Evolutionary conservation across 306 rosid genomes (phyloP).

Genomic region (Urtica urens): DNA sequence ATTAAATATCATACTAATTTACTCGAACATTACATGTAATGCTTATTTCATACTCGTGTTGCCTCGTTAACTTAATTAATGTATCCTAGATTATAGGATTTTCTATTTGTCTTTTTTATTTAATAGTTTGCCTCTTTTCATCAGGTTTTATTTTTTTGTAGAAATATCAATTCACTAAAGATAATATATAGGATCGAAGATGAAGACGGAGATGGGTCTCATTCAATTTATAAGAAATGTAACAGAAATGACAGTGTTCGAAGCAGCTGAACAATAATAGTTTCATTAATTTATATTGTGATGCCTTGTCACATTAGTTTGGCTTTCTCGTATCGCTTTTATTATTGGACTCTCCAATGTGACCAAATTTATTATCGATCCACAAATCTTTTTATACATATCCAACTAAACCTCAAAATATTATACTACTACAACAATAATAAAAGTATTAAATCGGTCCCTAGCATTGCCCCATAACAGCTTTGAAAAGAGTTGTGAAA

Average conservation of each 20-base stretch:
- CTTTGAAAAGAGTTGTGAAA: slow-evolving; percentile 11
- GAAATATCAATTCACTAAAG: no score
- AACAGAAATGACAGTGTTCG: neutral
- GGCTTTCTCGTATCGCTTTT: slow-evolving; percentile 9
- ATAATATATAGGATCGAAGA: no score
- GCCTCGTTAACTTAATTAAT: no score
- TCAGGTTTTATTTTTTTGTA: no score
- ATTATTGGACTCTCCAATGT: slow-evolving; percentile 7
- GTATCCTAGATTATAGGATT: no score
- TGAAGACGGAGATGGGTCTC: no score
- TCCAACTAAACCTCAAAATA: slow-evolving; percentile 8
- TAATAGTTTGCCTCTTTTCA: no score
- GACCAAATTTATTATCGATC: slow-evolving; percentile 1
- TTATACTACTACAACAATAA: slow-evolving; percentile 3
- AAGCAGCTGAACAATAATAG: neutral
- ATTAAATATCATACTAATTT: no score
- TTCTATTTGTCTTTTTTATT: no score
- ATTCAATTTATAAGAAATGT: no score
- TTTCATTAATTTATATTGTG: neutral
- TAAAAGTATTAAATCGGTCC: neutral
- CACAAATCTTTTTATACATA: neutral
- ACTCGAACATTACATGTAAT: no score
- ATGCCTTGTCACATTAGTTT: slow-evolving; percentile 15
- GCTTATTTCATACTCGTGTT: no score
- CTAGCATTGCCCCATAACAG: slow-evolving; percentile 3